Evolutionary conservation across 208 protist species (phyloP), one percentile per base, ranked within the genome.

Genomic region (Novymonas esmeraldas): DNA sequence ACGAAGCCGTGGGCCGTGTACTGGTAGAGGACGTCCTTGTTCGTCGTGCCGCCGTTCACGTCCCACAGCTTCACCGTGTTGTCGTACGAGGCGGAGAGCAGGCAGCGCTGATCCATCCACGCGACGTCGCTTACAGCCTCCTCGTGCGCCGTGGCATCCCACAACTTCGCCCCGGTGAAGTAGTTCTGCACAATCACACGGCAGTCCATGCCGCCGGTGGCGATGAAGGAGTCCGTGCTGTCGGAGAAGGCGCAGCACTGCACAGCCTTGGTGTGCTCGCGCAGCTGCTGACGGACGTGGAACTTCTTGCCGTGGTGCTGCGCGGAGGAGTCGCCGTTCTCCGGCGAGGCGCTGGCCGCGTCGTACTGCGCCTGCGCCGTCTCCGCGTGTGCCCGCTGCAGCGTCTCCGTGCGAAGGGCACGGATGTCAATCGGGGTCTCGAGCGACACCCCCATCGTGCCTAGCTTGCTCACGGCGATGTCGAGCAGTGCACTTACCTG

Each of bases 51-150:
- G n/a, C 77, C 74, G 18, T 86, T 82, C 33, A 81, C 67, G 55
- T 96, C 91, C 86, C 91, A 96, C 72, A 94, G 67, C 76, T 85
- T 93, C 52, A 94, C 88, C 24, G 88, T 94, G 48, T 76, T 71
- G 64, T 96, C 91, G 81, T 90, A 94, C 14, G 88, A 94, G 11
- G 84, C 91, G 49, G 85, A 90, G 7, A 96, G 81, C 36, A 96
- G 18, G 36, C 61, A 69, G 54, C 84, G 79, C n/a, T 78, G 62
- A 49, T 87, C 82, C 74, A 96, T 86, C 89, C 91, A 96, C 28
- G 79, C 65, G 20, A 94, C 71, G 62, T 93, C 85, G 36, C 80
- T 84, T 28, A 94, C 75, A 33, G 76, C 82, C 79, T 96, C 82
- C 46, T 87, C 85, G 66, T 96, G 90, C 11, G 79, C 87, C 24